Percentiles rank a stretch among this genome's conserved stretches.
Conservation (phyloP, 2,329 filamentous ascomycete species). For the Diaporthe nobilis region DNA sequence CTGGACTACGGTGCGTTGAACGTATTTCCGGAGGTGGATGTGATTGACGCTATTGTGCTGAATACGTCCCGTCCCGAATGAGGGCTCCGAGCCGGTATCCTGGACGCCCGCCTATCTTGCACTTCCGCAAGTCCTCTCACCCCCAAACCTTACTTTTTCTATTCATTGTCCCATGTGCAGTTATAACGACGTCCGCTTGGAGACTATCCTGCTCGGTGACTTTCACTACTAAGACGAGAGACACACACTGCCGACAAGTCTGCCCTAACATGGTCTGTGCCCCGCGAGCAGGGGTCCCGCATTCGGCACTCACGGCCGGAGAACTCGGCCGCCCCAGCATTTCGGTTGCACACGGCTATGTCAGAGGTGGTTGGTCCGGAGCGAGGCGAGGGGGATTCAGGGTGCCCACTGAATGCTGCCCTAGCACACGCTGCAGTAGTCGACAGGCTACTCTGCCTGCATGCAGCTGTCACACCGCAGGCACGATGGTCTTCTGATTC, state of each 20-base stretch:
- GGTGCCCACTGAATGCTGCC: background rate
- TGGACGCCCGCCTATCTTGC: too few species aligned
- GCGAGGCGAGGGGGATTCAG: slow-evolving; percentile 1
- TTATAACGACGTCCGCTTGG: background rate
- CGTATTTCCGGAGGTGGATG: background rate
- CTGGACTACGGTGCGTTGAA: background rate
- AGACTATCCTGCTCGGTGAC: background rate
- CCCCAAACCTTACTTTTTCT: too few species aligned
- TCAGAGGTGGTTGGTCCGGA: slow-evolving; percentile 14
- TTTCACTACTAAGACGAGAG: background rate
- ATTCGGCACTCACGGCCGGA: slow-evolving; percentile 29
- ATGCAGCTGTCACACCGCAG: slow-evolving; percentile 25
- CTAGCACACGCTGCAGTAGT: slow-evolving; percentile 18
- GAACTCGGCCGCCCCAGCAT: background rate
- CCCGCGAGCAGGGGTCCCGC: background rate
- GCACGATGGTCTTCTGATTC: background rate
- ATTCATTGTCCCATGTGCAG: background rate
- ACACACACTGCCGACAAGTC: slow-evolving; percentile 17
- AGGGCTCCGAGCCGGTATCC: too few species aligned
- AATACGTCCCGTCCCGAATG: background rate
- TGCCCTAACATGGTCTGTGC: slow-evolving; percentile 9
- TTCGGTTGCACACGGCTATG: slow-evolving; percentile 4
- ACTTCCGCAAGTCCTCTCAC: background rate
- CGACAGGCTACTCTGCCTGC: background rate
- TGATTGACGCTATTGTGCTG: background rate